Conservation (phyloP, 441 rosid species). For the Populus hybrid region DNA sequence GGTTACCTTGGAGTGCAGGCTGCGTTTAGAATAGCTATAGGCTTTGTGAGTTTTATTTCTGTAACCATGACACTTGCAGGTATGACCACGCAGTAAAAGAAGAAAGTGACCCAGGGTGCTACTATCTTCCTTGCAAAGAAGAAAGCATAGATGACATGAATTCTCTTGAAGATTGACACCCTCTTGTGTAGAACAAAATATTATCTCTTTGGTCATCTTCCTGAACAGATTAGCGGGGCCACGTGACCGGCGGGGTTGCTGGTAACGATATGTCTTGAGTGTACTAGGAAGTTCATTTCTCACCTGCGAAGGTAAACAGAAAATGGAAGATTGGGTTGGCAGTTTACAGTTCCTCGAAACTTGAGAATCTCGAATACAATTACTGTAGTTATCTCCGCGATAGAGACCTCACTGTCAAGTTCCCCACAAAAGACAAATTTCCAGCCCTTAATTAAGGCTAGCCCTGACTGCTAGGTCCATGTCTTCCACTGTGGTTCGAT, state of each 20-base stretch:
- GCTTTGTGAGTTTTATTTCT: conserved; percentile 21
- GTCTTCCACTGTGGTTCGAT: conserved; percentile 47
- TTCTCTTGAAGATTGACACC: conserved; percentile 19
- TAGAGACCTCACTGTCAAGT: conserved; percentile 22
- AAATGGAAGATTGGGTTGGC: neutral
- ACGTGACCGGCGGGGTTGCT: conserved; percentile 52
- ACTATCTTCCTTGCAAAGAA: conserved; percentile 27
- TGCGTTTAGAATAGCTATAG: conserved; percentile 24
- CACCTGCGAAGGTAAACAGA: conserved; percentile 20
- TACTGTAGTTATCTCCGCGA: neutral
- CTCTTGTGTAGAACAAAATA: too few relatives aligned
- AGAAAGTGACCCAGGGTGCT: conserved; percentile 31
- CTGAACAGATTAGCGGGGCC: conserved; percentile 51
- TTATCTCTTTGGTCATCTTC: conserved; percentile 46
- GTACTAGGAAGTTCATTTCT: conserved; percentile 53
- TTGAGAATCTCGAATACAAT: neutral
- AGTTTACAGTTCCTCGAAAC: neutral
- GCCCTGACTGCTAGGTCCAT: conserved; percentile 50
- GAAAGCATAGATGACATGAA: conserved; percentile 28
- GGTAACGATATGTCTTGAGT: conserved; percentile 47
- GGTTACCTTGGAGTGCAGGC: conserved; percentile 27
- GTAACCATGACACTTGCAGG: conserved; percentile 29
- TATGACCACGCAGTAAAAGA: conserved; percentile 30
- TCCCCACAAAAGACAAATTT: conserved; percentile 34
- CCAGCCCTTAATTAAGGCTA: conserved; percentile 39